A percentile compares a stretch with the other conserved stretches of the same genome.
These are phyloP conservation scores for Plasmodium coatneyi DNA, from an alignment of 169 alveolate genomes.

Conservation along the genomic window DNA sequence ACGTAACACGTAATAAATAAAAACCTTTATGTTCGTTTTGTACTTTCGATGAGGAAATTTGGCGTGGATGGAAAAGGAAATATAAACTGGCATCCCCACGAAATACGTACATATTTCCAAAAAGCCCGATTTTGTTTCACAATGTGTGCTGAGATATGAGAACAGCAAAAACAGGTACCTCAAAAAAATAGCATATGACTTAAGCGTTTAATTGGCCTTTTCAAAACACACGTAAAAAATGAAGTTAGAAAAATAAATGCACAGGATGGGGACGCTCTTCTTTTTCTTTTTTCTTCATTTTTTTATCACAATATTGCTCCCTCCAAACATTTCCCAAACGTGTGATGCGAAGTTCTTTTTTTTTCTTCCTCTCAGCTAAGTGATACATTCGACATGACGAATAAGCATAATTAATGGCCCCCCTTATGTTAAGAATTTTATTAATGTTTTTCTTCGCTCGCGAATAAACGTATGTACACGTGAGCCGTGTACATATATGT, in stretches of 20 bases:
- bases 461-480: neutral
- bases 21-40: neutral
- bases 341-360: neutral
- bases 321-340: neutral
- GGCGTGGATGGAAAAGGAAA: neutral
- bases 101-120: neutral
- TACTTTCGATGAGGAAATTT: neutral
- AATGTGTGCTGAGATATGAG: neutral
- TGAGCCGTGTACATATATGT: neutral
- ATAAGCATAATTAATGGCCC: neutral
- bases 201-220: neutral
- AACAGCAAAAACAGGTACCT: neutral
- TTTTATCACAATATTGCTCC: neutral
- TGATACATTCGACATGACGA: neutral
- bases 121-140: neutral
- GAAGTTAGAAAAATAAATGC: constrained; percentile 5
- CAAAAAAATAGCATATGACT: neutral
- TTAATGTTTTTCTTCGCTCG: neutral
- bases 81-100: neutral
- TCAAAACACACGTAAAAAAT: neutral
- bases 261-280: neutral
- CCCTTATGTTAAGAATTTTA: neutral
- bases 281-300: neutral
- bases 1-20: neutral
- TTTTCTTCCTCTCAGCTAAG: neutral